A percentile compares a stretch with the other conserved stretches of the same genome.
Conservation (phyloP, 495 filamentous ascomycete species). For the Arthonia radiata region DNA sequence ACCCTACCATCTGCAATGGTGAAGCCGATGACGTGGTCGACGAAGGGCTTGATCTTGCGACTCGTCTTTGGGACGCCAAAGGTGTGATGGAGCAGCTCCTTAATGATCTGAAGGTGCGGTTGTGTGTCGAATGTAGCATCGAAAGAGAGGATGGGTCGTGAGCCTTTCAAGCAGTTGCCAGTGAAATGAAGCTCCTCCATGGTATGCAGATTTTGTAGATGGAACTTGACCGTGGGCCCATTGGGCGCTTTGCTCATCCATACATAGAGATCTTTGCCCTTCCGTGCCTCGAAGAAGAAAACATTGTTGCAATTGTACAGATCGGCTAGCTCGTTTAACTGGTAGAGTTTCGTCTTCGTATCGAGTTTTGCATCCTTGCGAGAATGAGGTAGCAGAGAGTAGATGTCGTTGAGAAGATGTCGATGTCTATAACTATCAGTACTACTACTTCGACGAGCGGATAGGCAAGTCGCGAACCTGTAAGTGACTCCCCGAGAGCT, state of each 20-base stretch:
- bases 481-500: constrained; percentile 75
- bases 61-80: constrained; percentile 80
- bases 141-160: constrained; percentile 83
- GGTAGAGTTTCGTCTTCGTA: constrained; percentile 77
- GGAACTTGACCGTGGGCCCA: constrained; percentile 75
- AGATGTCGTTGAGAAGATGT: constrained; percentile 76
- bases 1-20: constrained; percentile 86
- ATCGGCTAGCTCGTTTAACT: constrained; percentile 89
- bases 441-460: constrained; percentile 2
- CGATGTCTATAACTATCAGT: constrained; percentile 36
- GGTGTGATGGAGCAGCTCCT: constrained; percentile 73
- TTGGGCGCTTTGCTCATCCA: constrained; percentile 91
- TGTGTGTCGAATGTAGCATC: constrained; percentile 59
- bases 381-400: constrained; percentile 68
- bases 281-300: constrained; percentile 86
- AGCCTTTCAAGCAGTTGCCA: constrained; percentile 89
- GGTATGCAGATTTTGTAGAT: constrained; percentile 68
- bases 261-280: constrained; percentile 80
- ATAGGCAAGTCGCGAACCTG: constrained; percentile 26
- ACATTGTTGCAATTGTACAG: constrained; percentile 98
- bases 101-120: constrained; percentile 44
- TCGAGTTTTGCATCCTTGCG: constrained; percentile 92
- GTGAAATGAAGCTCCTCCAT: constrained; percentile 93
- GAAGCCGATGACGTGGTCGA: constrained; percentile 86
- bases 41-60: constrained; percentile 78